Evolutionary conservation across 169 alveolate genomes (phyloP).

Genomic region (Cryptosporidium xiaoi): DNA sequence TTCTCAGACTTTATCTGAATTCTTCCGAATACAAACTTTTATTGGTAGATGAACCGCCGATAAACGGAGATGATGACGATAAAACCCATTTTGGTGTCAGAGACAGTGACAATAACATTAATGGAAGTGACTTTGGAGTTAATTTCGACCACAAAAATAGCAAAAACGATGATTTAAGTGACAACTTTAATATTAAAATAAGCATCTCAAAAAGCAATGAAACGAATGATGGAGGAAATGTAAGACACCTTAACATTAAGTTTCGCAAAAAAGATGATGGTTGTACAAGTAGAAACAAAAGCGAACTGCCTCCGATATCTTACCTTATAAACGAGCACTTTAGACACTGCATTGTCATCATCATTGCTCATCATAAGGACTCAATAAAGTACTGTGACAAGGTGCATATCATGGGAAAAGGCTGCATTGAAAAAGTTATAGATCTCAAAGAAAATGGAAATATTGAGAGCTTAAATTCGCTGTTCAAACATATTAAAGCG

Average conservation of each 20-base stretch:
- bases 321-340: constrained; percentile 47
- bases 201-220: not conserved
- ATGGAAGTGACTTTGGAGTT: no score
- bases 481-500: constrained; percentile 13
- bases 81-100: not conserved
- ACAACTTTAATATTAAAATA: not conserved
- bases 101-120: not conserved
- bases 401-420: constrained; percentile 53
- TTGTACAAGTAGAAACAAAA: not conserved
- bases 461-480: not conserved
- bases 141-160: no score
- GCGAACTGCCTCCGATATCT: constrained; percentile 19
- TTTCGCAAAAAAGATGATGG: constrained; percentile 8
- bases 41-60: constrained; percentile 63
- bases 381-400: constrained; percentile 65
- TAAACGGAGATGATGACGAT: constrained; percentile 4
- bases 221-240: not conserved
- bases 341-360: constrained; percentile 64
- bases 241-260: constrained; percentile 6
- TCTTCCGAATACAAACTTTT: constrained; percentile 23
- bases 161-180: not conserved
- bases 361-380: constrained; percentile 66
- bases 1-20: constrained; percentile 49
- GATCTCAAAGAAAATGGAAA: constrained; percentile 12
- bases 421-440: constrained; percentile 33